Conservation (phyloP, 768 basidiomycete species). For the Boletus reticulatus region DNA sequence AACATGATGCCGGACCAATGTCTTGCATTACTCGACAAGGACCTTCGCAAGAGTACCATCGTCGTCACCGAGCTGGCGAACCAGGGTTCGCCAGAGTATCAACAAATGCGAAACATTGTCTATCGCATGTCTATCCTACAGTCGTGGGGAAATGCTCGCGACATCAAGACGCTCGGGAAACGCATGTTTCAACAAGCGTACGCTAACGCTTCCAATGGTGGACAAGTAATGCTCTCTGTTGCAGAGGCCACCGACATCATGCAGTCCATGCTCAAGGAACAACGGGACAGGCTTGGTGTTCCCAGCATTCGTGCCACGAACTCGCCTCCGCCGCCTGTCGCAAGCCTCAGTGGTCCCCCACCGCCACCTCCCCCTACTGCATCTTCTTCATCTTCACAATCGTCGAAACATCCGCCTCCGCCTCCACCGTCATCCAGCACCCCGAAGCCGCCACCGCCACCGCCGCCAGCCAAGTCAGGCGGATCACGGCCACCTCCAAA, state of each 20-base stretch:
- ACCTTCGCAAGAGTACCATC: constrained; percentile 46
- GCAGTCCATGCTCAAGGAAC: constrained; percentile 14
- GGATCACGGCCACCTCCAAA: constrained; percentile 6
- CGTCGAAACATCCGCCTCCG: constrained; percentile 19
- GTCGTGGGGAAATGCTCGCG: constrained; percentile 71
- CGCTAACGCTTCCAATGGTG: constrained; percentile 9
- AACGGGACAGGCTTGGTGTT: constrained; percentile 23
- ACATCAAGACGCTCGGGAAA: constrained; percentile 49
- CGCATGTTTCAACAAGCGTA: constrained; percentile 14
- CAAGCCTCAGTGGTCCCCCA: constrained; percentile 17
- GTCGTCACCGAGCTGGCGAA: constrained; percentile 32
- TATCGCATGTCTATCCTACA: constrained; percentile 41
- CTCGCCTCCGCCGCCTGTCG: constrained; percentile 12
- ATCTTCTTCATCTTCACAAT: constrained; percentile 17
- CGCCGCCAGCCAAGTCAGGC: neutral
- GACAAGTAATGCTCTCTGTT: neutral
- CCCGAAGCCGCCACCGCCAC: neutral
- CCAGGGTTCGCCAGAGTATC: neutral
- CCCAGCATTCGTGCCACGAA: constrained; percentile 9
- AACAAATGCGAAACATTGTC: constrained; percentile 24
- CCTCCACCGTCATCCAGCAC: neutral
- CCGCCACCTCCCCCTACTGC: constrained; percentile 23
- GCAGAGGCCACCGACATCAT: constrained; percentile 10
- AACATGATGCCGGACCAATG: constrained; percentile 52
- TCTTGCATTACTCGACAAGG: constrained; percentile 45